Conservation (phyloP, 2,329 filamentous ascomycete species). For the Penicillium thymicola region DNA sequence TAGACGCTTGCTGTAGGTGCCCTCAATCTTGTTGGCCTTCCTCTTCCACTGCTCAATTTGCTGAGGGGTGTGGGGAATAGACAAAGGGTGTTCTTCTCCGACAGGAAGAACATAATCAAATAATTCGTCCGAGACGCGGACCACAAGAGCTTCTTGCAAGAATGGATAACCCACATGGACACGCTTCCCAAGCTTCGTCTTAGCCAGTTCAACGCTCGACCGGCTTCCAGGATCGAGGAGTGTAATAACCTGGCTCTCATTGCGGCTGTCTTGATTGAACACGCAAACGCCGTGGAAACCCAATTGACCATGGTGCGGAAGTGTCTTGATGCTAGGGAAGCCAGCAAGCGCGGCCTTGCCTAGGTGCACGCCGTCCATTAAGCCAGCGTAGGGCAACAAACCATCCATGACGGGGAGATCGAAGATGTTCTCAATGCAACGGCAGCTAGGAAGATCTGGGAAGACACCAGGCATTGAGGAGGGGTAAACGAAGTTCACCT, state of each 20-base stretch:
- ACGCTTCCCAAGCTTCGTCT: constrained; percentile 74
- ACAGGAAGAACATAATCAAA: constrained; percentile 78
- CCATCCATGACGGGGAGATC: constrained; percentile 91
- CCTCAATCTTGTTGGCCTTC: constrained; percentile 80
- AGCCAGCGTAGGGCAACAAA: constrained; percentile 75
- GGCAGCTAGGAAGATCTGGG: constrained; percentile 80
- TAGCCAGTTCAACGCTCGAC: constrained; percentile 68
- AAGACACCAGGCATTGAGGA: constrained; percentile 88
- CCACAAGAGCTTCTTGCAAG: constrained; percentile 86
- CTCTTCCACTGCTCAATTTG: constrained; percentile 81
- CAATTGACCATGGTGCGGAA: constrained; percentile 77
- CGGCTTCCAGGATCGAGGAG: constrained; percentile 70
- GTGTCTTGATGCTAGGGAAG: constrained; percentile 83
- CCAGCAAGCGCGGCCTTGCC: constrained; percentile 82
- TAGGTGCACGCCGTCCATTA: constrained; percentile 79
- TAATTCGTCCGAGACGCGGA: constrained; percentile 85
- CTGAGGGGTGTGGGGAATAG: constrained; percentile 67
- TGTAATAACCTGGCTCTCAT: constrained; percentile 93
- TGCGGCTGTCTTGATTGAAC: constrained; percentile 92
- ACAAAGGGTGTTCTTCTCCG: constrained; percentile 61
- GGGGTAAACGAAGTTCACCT: constrained; percentile 76
- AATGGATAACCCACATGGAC: constrained; percentile 95
- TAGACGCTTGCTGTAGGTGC: constrained; percentile 82
- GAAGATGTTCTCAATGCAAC: constrained; percentile 93
- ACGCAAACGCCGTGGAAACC: constrained; percentile 89